These are phyloP conservation scores for Sporisorium iseilematis-ciliati DNA, from an alignment of 1,284 basidiomycete species.

Conservation along the genomic window DNA sequence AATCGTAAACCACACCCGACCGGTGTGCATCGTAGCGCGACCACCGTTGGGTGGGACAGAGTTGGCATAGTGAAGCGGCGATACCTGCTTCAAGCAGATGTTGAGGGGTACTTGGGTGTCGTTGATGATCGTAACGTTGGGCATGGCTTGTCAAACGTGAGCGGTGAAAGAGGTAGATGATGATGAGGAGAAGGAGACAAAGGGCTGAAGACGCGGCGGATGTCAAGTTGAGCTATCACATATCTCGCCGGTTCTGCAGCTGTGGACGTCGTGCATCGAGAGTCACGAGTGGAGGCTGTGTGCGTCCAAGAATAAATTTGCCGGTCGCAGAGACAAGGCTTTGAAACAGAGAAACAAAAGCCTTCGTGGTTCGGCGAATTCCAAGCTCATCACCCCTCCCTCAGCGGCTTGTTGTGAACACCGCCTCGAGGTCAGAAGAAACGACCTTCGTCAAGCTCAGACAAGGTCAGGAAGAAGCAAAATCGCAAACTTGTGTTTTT, in stretches of 20 bases:
- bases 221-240: background rate
- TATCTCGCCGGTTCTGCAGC: background rate
- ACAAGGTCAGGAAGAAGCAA: background rate
- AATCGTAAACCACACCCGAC: slow-evolving; percentile 62
- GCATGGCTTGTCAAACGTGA: slow-evolving; percentile 33
- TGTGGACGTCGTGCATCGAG: background rate
- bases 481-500: background rate
- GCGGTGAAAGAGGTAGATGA: background rate
- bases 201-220: background rate
- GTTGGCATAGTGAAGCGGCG: slow-evolving; percentile 61
- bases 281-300: slow-evolving; percentile 4
- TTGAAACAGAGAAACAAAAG: background rate
- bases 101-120: slow-evolving; percentile 60
- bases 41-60: slow-evolving; percentile 50
- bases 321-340: background rate
- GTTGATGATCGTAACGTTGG: slow-evolving; percentile 58
- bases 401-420: too few species aligned
- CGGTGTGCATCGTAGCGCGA: slow-evolving; percentile 45
- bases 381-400: background rate
- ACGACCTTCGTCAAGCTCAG: background rate
- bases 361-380: background rate
- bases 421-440: background rate
- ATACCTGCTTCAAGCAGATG: slow-evolving; percentile 60
- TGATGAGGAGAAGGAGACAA: background rate
- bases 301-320: background rate